A percentile compares a stretch with the other conserved stretches of the same genome.
phyloP scores from a whole-genome alignment of 257 asterid species.

The Rhazya stricta region DNA sequence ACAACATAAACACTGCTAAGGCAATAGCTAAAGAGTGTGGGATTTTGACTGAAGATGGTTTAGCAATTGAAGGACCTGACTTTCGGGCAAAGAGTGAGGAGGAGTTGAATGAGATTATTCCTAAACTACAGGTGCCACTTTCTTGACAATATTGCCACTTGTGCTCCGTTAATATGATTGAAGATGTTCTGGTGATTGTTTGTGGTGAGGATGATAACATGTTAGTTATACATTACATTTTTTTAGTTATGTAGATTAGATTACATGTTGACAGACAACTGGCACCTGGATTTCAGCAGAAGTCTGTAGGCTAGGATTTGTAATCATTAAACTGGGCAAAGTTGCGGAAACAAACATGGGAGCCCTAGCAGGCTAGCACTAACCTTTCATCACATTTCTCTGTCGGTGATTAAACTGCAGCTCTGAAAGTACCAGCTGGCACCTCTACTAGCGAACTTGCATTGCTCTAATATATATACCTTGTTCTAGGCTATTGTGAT shows the following conservation, averaged over 20 bases:
- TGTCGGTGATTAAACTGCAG: background rate
- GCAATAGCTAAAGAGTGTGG: slow-evolving; percentile 97
- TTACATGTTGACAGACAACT: background rate
- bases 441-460: background rate
- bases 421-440: background rate
- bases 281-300: background rate
- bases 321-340: background rate
- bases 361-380: no score
- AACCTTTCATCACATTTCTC: background rate
- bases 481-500: background rate
- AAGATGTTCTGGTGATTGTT: no score
- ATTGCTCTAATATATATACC: background rate
- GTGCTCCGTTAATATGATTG: background rate
- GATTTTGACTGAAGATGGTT: slow-evolving; percentile 67
- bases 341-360: background rate
- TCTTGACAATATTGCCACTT: background rate
- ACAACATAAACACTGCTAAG: slow-evolving; percentile 83
- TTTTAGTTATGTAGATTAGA: background rate
- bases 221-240: background rate
- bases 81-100: slow-evolving; percentile 61
- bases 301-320: background rate
- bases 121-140: slow-evolving; percentile 64
- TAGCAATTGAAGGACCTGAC: slow-evolving; percentile 90
- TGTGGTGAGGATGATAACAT: background rate
- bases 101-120: slow-evolving; percentile 66